A percentile compares a stretch with the other conserved stretches of the same genome.
phyloP scores from a whole-genome alignment of 2,329 filamentous ascomycete species.

The Dryadomyces sulphureus region DNA sequence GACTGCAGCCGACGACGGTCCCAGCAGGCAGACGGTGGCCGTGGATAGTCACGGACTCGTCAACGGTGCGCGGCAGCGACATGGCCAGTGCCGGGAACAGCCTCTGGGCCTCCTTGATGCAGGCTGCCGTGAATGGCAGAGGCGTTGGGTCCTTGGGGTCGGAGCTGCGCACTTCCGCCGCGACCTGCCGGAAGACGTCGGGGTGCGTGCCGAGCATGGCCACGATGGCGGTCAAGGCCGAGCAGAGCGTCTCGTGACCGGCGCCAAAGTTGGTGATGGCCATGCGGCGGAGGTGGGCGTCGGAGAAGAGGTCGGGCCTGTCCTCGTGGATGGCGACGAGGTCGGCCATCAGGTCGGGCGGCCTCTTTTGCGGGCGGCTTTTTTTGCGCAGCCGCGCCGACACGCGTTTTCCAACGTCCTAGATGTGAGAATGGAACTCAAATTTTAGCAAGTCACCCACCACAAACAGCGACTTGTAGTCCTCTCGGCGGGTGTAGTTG shows the following conservation, averaged over 20 bases:
- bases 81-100: slow-evolving; percentile 36
- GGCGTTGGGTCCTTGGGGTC: slow-evolving; percentile 13
- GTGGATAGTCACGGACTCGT: slow-evolving; percentile 20
- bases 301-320: slow-evolving; percentile 27
- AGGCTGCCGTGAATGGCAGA: slow-evolving; percentile 25
- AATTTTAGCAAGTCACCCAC: slow-evolving; percentile 17
- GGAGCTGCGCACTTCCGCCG: slow-evolving; percentile 15
- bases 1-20: slow-evolving; percentile 35
- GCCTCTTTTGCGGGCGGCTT: not conserved
- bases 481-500: slow-evolving; percentile 25
- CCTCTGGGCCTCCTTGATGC: slow-evolving; percentile 35
- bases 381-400: slow-evolving; percentile 2
- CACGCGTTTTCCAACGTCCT: slow-evolving; percentile 5
- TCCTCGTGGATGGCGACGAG: slow-evolving; percentile 29
- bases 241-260: slow-evolving; percentile 39
- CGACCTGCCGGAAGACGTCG: slow-evolving; percentile 18
- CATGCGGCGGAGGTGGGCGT: slow-evolving; percentile 33
- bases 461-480: slow-evolving; percentile 34
- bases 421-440: too few relatives aligned
- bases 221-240: slow-evolving; percentile 33
- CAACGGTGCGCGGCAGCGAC: slow-evolving; percentile 30
- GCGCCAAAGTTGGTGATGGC: slow-evolving; percentile 40
- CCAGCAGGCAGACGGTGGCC: slow-evolving; percentile 25
- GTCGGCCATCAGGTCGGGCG: slow-evolving; percentile 27
- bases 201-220: slow-evolving; percentile 28